Base-by-base conservation (phyloP, 306 rosid species). In the Fragaria ananassa region DNA sequence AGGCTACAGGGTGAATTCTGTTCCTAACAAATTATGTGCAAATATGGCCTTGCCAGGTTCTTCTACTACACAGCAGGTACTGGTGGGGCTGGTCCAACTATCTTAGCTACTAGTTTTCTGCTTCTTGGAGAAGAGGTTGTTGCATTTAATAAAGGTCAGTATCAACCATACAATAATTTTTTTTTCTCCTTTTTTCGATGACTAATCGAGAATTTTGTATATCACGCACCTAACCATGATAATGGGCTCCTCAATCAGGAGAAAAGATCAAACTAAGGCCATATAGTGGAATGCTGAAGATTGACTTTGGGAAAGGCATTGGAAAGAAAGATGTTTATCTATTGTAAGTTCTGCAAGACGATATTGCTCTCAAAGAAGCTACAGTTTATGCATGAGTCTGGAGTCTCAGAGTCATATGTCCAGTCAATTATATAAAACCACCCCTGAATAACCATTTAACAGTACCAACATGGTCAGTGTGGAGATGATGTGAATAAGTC, bases 11-110 rank as follows among this genome's bases (percentile, higher is more conserved):
- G 31, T 70, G 61, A 70, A 17, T 68, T 50, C n/a, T 35, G 25
- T 51, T 42, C n/a, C 8, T 53, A 54, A 72, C 66, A 71, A 51
- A 71, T 81, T 64, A 82, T 37, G 71, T 70, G 76, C 37, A 56
- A 62, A 60, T 72, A 78, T 79, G 61, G 11, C 71, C 23, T 37
- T 53, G 76, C 70, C 97, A 92, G 98, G 83, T 94, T 94, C 88
- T 89, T 74, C 89, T 91, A 91, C 89, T 90, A 87, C 86, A 92
- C 98, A 67, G 98, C 93, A 68, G 98, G 98, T 76, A 88, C 91
- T 64, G 98, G 98, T 51, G 98, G 98, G 72, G 97, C 96, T 61
- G 97, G 97, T 81, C 98, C 98, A 62, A 91, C 98, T 42, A 89
- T 92, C 85, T 86, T 91, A 72, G 93, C 96, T 42, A 92, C 98